Conservation (phyloP, 169 alveolate genomes). For the Eimeria mitis region DNA sequence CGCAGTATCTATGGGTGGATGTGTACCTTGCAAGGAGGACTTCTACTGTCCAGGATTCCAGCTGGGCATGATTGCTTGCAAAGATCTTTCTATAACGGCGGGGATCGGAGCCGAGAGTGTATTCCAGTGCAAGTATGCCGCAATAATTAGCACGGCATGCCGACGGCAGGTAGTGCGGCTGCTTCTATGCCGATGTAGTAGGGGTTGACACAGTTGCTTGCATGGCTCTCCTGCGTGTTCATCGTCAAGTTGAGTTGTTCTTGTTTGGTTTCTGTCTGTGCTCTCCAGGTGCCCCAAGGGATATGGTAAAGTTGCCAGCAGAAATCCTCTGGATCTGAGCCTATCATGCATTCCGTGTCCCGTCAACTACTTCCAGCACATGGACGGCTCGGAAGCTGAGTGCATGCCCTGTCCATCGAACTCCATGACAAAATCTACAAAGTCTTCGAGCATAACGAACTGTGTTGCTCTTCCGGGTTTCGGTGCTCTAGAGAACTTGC, state of each 20-base stretch:
- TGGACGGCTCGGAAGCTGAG: constrained; percentile 67
- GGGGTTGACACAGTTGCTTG: background rate
- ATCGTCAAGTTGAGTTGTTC: background rate
- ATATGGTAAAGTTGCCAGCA: constrained; percentile 43
- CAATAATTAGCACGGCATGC: background rate
- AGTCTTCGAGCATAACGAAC: constrained; percentile 60
- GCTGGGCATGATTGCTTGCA: constrained; percentile 47
- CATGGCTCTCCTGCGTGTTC: background rate
- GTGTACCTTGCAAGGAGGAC: constrained; percentile 79
- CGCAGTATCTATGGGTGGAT: constrained; percentile 71
- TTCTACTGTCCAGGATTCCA: constrained; percentile 73
- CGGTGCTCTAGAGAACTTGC: constrained; percentile 54
- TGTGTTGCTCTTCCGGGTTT: constrained; percentile 81
- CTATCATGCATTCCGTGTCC: constrained; percentile 69
- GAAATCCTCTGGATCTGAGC: constrained; percentile 75
- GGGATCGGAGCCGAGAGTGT: constrained; percentile 73
- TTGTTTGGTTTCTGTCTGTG: background rate
- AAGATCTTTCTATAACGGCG: constrained; percentile 30
- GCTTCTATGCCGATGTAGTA: background rate
- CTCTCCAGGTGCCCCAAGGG: constrained; percentile 82
- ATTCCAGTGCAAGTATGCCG: constrained; percentile 69
- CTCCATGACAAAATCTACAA: constrained; percentile 72
- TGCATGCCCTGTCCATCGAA: constrained; percentile 78
- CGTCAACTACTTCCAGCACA: constrained; percentile 77
- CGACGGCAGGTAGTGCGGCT: background rate